phyloP scores from a whole-genome alignment of 2,329 filamentous ascomycete genomes.

The Colletotrichum somersetense region DNA sequence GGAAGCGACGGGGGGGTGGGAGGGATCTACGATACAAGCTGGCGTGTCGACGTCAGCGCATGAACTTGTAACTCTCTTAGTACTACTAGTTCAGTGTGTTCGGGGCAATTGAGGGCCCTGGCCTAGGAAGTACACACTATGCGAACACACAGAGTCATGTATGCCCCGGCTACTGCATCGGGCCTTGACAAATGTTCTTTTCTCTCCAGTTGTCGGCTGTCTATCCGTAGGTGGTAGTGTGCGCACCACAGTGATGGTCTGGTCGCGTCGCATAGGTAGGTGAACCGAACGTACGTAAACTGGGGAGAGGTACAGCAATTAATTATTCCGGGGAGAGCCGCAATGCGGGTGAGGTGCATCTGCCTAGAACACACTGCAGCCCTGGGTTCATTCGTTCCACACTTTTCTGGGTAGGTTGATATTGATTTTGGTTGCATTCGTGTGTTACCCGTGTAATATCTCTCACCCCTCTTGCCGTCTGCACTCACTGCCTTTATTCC shows the following conservation, averaged over 20 bases:
- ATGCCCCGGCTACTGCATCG: not conserved
- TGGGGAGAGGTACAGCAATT: not conserved
- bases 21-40: slow-evolving; percentile 53
- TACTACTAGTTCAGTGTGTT: slow-evolving; percentile 21
- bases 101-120: slow-evolving; percentile 37
- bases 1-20: slow-evolving; percentile 43
- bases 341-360: slow-evolving; percentile 24
- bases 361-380: slow-evolving; percentile 14
- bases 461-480: not conserved
- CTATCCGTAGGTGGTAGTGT: too few species aligned
- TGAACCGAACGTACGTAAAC: not conserved
- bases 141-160: slow-evolving; percentile 40
- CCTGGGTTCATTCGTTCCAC: slow-evolving; percentile 4
- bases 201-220: not conserved
- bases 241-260: not conserved
- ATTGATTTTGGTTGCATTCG: not conserved
- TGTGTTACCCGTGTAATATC: not conserved
- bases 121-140: slow-evolving; percentile 35
- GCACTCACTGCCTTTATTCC: not conserved
- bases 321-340: slow-evolving; percentile 9
- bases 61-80: slow-evolving; percentile 48
- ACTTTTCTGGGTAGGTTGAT: not conserved
- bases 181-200: slow-evolving; percentile 15
- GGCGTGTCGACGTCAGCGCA: slow-evolving; percentile 65
- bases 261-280: not conserved